These are phyloP conservation scores for Nidula microcarpa DNA, from an alignment of 768 basidiomycete species.

Conservation along the genomic window DNA sequence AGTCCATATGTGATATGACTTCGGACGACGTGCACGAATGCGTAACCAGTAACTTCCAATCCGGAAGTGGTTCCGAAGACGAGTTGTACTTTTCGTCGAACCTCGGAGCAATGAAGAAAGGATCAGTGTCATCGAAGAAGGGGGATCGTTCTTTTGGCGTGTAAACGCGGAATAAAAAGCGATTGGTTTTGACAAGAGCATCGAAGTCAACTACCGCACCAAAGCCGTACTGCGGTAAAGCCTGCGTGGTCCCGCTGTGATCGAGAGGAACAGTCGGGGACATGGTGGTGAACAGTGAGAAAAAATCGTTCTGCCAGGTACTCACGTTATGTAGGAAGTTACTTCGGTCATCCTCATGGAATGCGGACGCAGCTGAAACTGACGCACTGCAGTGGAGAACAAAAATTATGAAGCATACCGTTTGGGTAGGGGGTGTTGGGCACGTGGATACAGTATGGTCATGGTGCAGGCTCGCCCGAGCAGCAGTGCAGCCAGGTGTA, in stretches of 20 bases:
- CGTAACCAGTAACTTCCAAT: slow-evolving; percentile 19
- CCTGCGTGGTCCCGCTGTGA: slow-evolving; percentile 17
- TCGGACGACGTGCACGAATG: slow-evolving; percentile 48
- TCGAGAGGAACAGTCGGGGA: slow-evolving; percentile 10
- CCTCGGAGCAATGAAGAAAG: slow-evolving; percentile 67
- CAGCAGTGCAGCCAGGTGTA: too few species aligned
- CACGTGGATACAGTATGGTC: slow-evolving; percentile 29
- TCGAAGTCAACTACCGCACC: slow-evolving; percentile 60
- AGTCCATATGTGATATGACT: slow-evolving; percentile 69
- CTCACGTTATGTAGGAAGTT: slow-evolving; percentile 12
- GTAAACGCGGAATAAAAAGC: slow-evolving; percentile 78
- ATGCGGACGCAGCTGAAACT: slow-evolving; percentile 24
- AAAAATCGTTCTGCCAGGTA: slow-evolving; percentile 2
- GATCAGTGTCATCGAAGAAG: slow-evolving; percentile 49
- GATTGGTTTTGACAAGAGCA: slow-evolving; percentile 57
- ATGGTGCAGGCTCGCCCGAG: neutral
- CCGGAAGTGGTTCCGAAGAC: slow-evolving; percentile 26
- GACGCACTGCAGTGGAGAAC: neutral
- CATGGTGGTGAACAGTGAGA: slow-evolving; percentile 19
- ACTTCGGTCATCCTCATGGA: slow-evolving; percentile 26
- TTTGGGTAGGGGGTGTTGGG: slow-evolving; percentile 3
- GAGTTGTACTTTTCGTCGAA: slow-evolving; percentile 49
- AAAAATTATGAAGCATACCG: too few species aligned
- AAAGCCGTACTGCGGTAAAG: slow-evolving; percentile 74
- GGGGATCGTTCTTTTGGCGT: slow-evolving; percentile 64